Base-by-base conservation (phyloP, 75 land plant genomes). In the Pinus tabuliformis region DNA sequence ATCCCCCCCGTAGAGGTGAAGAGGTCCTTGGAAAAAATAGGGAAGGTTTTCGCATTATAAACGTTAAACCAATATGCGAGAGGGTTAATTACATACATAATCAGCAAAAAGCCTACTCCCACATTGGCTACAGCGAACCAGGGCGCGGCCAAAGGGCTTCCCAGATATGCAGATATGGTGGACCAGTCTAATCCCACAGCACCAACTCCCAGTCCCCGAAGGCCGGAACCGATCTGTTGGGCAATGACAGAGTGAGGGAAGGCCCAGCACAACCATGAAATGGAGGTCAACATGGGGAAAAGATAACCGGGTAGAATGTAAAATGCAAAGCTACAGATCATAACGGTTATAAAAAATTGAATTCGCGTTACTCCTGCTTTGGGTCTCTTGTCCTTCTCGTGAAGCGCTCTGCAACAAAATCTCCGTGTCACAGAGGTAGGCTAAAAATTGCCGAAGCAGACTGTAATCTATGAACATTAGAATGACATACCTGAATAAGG, bases 51-150 rank as follows among this genome's bases (percentile, higher is more conserved):
- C 21, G 91, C 91, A 9, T 87, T 59, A 58, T 79, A 89, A 28
- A 87, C 33, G 70, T 87, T 74, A 37, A 62, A 42, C 79, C 80
- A 89, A 71, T 89, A 89, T 12, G 76, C 20, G 6, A 84, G 3
- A 13, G 91, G 91, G 0, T 73, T 84, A 52, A 89, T 33, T 4
- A 89, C 74, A 57, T 89, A 89, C 80, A 87, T 68, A 18, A 79
- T 16, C 3, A 89, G 7, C 20, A 84, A 5, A 68, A 75, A 89
- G 17, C 91, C 87, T 14, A 58, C 82, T 4, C 75, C 76, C 6
- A 87, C 79, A 75, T 89, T 89, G 70, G 87, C 89, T 7, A 85
- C 85, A 58, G 91, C 91, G n/a, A 87, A 87, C 79, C 85, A 86
- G 9, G 91, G 91, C 28, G 81, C 79, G 15, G 86, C 91, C 12